phyloP scores from a whole-genome alignment of 805 yeast species.

The Pichia exigua region DNA sequence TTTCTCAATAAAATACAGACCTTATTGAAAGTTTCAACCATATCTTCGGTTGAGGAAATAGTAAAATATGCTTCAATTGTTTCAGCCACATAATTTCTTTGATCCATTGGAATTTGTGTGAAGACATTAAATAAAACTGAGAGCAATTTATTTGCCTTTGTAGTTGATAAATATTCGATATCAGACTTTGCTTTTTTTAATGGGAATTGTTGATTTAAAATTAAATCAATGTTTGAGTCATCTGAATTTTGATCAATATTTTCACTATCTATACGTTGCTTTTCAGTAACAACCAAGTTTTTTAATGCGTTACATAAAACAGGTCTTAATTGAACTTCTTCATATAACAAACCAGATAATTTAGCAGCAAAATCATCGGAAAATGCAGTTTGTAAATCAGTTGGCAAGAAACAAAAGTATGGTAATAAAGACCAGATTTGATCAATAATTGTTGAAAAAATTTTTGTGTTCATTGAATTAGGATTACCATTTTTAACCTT shows the following conservation, averaged over 20 bases:
- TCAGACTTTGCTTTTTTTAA: conserved; percentile 45
- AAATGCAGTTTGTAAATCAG: conserved; percentile 58
- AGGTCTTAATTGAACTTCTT: conserved; percentile 67
- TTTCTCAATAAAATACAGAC: conserved; percentile 72
- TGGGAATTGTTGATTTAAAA: conserved; percentile 56
- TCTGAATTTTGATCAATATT: conserved; percentile 40
- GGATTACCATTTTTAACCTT: conserved; percentile 37
- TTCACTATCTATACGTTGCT: conserved; percentile 39
- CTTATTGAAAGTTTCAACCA: conserved; percentile 72
- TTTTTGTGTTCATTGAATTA: conserved; percentile 62
- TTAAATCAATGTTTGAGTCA: conserved; percentile 32
- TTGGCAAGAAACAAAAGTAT: conserved; percentile 79
- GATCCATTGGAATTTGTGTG: conserved; percentile 78
- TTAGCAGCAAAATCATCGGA: conserved; percentile 70
- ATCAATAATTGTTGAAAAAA: conserved; percentile 77
- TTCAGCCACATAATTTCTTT: conserved; percentile 78
- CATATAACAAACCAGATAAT: conserved; percentile 66
- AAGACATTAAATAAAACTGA: conserved; percentile 89
- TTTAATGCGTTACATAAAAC: conserved; percentile 78
- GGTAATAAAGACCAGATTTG: conserved; percentile 93
- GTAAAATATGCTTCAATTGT: conserved; percentile 76
- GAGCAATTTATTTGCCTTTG: conserved; percentile 60
- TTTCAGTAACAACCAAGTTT: conserved; percentile 58
- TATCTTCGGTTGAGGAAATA: conserved; percentile 58
- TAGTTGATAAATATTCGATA: conserved; percentile 53